Evolutionary conservation across 228 moss, liverwort and hornwort species (phyloP), one percentile per base, ranked within the genome.

Genomic region (Sphagnum magellanicum): DNA sequence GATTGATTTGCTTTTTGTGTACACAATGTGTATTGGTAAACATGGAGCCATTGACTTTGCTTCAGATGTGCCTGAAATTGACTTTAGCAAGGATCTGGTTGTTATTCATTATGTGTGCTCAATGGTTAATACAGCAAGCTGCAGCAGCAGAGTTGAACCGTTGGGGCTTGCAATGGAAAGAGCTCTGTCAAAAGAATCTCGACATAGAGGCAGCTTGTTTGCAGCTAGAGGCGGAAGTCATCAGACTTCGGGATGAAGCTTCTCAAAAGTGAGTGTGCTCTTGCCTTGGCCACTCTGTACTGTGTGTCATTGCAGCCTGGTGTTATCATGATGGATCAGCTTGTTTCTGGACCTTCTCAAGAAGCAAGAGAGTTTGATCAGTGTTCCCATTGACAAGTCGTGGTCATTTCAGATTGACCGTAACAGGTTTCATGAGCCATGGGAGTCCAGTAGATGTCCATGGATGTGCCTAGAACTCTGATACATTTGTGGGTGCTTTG

Each of bases 81-180:
- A 32, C 32, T 32, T 3, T 32, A 32, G 32, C 32, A 32, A 32
- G 32, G 32, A 32, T 32, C 32, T 32, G 32, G 32, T 32, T 32
- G 32, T 32, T 32, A 32, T 32, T 32, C 32, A 32, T 32, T 32
- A 32, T 32, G 32, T 67, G 53, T 51, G 67, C 5, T 46, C 10
- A 58, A 57, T 55, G 60, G 59, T 57, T 47, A 50, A 57, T 70
- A 53, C 77, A 95, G 95, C 90, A 90, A 87, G 95, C 92, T 82
- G 92, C 95, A 14, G 92, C 92, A 12, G 89, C 87, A 63, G 92
- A 92, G 68, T 76, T 95, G 82, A 84, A 79, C 59, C 79, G 85
- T 59, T 75, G 90, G 69, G 84, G 82, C 67, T 73, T 81, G 67
- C 91, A 95, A 64, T 95, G 86, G 89, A 95, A 87, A 83, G 92